A percentile compares a stretch with the other conserved stretches of the same genome.
These are phyloP conservation scores for Aegilops umbellulata DNA, from an alignment of 176 grass and related monocot genomes.

Conservation along the genomic window DNA sequence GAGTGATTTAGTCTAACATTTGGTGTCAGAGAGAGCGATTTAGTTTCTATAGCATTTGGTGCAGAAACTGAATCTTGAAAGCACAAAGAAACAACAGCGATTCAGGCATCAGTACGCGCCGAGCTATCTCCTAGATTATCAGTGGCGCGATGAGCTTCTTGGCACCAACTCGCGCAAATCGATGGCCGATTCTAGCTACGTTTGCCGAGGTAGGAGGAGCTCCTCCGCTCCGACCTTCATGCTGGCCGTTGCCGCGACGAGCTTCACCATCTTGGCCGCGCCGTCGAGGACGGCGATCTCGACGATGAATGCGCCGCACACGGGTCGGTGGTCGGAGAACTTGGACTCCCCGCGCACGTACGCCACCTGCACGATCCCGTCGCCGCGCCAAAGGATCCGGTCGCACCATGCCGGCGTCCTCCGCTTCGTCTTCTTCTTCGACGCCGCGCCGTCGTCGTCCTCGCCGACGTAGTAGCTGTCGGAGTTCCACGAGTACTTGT, in stretches of 20 bases:
- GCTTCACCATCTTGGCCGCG: constrained; percentile 25
- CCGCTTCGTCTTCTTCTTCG: constrained; percentile 92
- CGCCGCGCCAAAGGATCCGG: constrained; percentile 79
- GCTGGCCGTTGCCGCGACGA: constrained; percentile 43
- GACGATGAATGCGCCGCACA: constrained; percentile 65
- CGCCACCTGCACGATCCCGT: constrained; percentile 81
- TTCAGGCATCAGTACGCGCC: not conserved
- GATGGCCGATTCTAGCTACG: not conserved
- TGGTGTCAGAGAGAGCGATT: not conserved
- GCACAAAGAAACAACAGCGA: not conserved
- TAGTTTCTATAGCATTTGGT: not conserved
- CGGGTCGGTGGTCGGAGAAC: constrained; percentile 89
- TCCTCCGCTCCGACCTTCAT: constrained; percentile 89
- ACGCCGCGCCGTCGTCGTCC: constrained; percentile 46
- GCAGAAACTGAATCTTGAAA: not conserved
- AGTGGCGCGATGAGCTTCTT: not conserved
- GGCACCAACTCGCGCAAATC: not conserved
- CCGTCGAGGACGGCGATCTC: constrained; percentile 51
- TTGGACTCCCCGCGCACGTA: constrained; percentile 87
- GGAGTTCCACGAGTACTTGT: constrained; percentile 90
- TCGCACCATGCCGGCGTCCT: constrained; percentile 98
- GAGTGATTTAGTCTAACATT: not conserved
- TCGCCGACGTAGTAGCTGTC: constrained; percentile 55
- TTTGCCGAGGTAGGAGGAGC: constrained; percentile 23
- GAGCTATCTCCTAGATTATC: not conserved